Base-by-base conservation (phyloP, 2,329 filamentous ascomycete species). In the Aspergillus pseudotamarii region DNA sequence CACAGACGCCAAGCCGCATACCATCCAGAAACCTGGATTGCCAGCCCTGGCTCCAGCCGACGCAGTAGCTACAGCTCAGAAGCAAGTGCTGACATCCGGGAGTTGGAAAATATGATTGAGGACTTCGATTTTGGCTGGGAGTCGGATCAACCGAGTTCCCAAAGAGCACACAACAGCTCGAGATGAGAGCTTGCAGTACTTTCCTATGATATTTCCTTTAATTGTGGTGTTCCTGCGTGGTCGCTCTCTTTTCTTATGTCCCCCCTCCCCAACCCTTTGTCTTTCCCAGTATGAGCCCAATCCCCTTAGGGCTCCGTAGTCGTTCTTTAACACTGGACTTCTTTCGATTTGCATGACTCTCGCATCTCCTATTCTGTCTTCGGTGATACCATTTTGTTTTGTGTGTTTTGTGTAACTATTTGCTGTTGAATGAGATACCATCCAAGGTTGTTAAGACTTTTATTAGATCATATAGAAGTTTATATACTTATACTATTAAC, bases 61-160 rank as follows among this genome's bases (percentile, higher is more conserved):
- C 63, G 68, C 21, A 68, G 69, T 34, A 75, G 70, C 10, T 73
- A 70, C 38, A 71, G 69, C 10, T 69, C 65, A 9, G 71, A 71
- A 30, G 59, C 61, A 48, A 70, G 71, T 32, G 65, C 62, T 21
- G 70, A 72, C 57, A 57, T 72, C 32, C 70, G 68, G 26, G 73
- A 72, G n/a, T 50, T 76, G 16, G 74, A 75, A 59, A 68, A 73
- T 45, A 73, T 75, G 71, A 69, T 75, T 16, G 71, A 73, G 59
- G 73, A 75, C 46, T 69, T 74, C 41, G 73, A 77, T 50, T 64
- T 74, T 57, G 71, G 69, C n/a, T 77, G 74, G 71, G 41, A 69
- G 58, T 74, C 74, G 21, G 71, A 76, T 41, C 69, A 71, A 57
- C 51, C 64, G 38, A 59, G 48, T 19, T 10, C 53, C 30, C 30